phyloP scores from a whole-genome alignment of 129 eudicot species.

The Apium graveolens region DNA sequence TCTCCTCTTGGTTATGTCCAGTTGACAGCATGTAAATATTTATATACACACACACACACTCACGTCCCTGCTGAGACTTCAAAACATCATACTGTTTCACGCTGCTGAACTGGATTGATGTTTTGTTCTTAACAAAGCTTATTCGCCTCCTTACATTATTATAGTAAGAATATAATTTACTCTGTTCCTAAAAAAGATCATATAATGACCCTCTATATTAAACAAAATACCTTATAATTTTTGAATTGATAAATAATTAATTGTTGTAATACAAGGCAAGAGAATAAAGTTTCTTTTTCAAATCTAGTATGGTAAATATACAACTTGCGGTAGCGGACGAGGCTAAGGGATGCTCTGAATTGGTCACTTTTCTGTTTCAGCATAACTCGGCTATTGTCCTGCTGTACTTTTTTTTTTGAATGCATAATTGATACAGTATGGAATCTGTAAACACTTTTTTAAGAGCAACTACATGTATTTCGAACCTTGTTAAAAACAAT shows the following conservation, averaged over 20 bases:
- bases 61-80: no score
- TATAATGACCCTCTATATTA: not conserved
- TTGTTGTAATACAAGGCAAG: not conserved
- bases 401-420: not conserved
- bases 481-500: not conserved
- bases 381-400: not conserved
- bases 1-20: not conserved
- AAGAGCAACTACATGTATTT: not conserved
- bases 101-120: not conserved
- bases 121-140: not conserved
- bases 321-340: not conserved
- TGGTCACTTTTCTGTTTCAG: not conserved
- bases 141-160: not conserved
- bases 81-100: not conserved
- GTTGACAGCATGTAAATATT: no score
- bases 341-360: not conserved
- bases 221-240: no score
- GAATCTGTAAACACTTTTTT: not conserved
- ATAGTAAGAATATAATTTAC: no score
- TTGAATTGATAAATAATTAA: not conserved
- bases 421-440: not conserved
- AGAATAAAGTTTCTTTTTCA: not conserved
- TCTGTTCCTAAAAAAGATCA: not conserved
- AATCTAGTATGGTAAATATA: not conserved
- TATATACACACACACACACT: not conserved